These are phyloP conservation scores for Hypoxylon lienhwacheense DNA, from an alignment of 495 filamentous ascomycete genomes.

Conservation along the genomic window DNA sequence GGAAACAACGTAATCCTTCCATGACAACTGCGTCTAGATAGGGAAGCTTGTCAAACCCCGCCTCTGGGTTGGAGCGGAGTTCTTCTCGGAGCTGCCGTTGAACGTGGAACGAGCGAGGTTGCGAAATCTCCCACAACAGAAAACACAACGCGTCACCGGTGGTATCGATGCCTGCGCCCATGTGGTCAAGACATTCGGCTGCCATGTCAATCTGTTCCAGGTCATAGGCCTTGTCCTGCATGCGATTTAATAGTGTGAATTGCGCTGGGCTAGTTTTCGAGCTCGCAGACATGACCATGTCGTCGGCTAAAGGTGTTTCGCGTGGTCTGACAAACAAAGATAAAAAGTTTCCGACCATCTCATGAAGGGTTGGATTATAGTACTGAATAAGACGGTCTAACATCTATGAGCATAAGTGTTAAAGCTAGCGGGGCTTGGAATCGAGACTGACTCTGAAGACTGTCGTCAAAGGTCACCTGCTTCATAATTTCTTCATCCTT, in stretches of 20 bases:
- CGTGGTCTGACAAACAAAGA: constrained; percentile 48
- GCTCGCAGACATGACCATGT: constrained; percentile 46
- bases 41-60: constrained; percentile 52
- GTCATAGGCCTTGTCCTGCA: constrained; percentile 38
- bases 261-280: constrained; percentile 39
- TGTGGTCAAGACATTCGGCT: constrained; percentile 54
- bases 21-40: constrained; percentile 65
- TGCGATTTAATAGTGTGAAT: constrained; percentile 51
- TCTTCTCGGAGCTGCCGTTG: constrained; percentile 55
- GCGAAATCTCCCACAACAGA: constrained; percentile 67
- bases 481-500: constrained; percentile 64
- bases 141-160: constrained; percentile 67
- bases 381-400: constrained; percentile 49
- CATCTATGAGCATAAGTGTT: background rate
- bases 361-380: constrained; percentile 47
- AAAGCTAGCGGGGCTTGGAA: background rate
- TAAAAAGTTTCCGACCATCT: constrained; percentile 42
- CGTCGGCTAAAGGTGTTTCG: constrained; percentile 49
- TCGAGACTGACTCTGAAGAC: constrained; percentile 56
- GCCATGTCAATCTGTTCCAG: constrained; percentile 48
- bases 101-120: constrained; percentile 47
- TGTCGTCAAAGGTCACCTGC: constrained; percentile 66
- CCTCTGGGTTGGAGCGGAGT: constrained; percentile 41
- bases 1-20: constrained; percentile 61
- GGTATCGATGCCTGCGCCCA: constrained; percentile 68